These are phyloP conservation scores for Thielaviopsis punctulata DNA, from an alignment of 2,329 filamentous ascomycete species.

Conservation along the genomic window DNA sequence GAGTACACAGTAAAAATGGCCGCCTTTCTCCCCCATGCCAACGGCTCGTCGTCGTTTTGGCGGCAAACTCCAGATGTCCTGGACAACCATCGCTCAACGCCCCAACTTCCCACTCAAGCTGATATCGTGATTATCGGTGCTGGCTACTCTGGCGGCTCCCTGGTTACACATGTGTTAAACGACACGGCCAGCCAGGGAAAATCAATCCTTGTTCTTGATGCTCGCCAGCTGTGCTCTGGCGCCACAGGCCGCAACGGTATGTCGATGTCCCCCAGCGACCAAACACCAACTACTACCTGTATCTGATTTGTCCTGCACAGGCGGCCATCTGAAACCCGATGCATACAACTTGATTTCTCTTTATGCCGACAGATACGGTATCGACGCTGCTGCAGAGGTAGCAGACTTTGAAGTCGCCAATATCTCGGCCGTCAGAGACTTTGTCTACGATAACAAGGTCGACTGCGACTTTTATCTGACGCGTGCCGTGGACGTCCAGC, in stretches of 20 bases:
- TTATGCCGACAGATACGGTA: constrained; percentile 13
- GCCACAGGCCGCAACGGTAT: constrained; percentile 22
- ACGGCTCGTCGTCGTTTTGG: constrained; percentile 25
- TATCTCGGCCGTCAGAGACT: constrained; percentile 18
- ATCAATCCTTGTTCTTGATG: constrained; percentile 20
- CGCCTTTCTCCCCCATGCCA: constrained; percentile 15
- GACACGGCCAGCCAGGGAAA: constrained; percentile 11
- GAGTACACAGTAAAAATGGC: too few species aligned
- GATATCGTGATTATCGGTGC: constrained; percentile 31
- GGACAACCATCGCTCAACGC: constrained; percentile 23
- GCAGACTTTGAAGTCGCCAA: constrained; percentile 15
- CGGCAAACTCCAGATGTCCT: constrained; percentile 22
- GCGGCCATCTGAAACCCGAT: constrained; percentile 15
- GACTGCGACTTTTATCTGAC: constrained; percentile 29
- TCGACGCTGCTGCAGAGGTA: constrained; percentile 14
- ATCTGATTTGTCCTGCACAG: not conserved
- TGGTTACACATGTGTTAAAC: constrained; percentile 24
- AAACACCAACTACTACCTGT: not conserved
- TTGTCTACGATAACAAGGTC: constrained; percentile 22
- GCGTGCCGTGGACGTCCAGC: constrained; percentile 23
- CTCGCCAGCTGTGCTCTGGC: constrained; percentile 21
- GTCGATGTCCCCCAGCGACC: not conserved
- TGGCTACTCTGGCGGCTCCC: constrained; percentile 27
- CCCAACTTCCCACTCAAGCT: constrained; percentile 21
- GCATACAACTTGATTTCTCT: constrained; percentile 13